Base-by-base conservation (phyloP, 2,329 filamentous ascomycete species). In the Talaromyces sp. region DNA sequence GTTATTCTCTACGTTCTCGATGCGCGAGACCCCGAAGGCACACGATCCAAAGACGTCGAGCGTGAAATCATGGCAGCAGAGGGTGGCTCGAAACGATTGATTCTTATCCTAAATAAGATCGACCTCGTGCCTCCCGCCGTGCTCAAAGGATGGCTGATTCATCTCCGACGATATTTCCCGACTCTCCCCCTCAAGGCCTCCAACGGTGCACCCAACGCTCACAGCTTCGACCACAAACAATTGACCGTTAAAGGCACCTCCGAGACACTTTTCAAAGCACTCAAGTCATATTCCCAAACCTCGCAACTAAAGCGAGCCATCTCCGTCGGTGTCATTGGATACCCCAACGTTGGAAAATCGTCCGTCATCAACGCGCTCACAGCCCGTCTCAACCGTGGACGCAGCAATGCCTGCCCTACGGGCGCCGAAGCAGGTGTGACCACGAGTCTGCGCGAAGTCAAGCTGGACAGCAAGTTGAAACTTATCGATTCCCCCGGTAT, bases 311-410 rank as follows among this genome's bases (percentile, higher is more conserved):
- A 96, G 84, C 90, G 93, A 64, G 90, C 93, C 62, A 88, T 96
- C 72, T 93, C 91, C 22, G 93, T 97, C 67, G 93, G 93, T 69
- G 91, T 97, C 68, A 96, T 97, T 71, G 93, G 93, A 33, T 97
- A 97, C 78, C 93, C 93, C 72, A 97, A 97, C 76, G 93, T 97
- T 66, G 93, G 93, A 75, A 97, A 97, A 83, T 96, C 92, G 33
- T 97, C 93, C 60, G 92, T 97, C 73, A 97, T 97, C 84, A 97
- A 97, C 78, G 91, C 93, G 16, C 87, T 97, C 64, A 90, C 92
- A 22, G 88, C 90, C 43, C 87, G 92, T 43, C 83, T 97, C 70
- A 88, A 86, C 73, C 83, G 84, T 69, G 86, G 86, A 43, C 81
- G 81, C 52, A 81, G 85, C 70, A 83, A 85, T 41, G 90, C 92